Percentiles rank a stretch among this genome's conserved stretches.
These are phyloP conservation scores for Triangularia setosa DNA, from an alignment of 2,329 filamentous ascomycete species.

Conservation along the genomic window DNA sequence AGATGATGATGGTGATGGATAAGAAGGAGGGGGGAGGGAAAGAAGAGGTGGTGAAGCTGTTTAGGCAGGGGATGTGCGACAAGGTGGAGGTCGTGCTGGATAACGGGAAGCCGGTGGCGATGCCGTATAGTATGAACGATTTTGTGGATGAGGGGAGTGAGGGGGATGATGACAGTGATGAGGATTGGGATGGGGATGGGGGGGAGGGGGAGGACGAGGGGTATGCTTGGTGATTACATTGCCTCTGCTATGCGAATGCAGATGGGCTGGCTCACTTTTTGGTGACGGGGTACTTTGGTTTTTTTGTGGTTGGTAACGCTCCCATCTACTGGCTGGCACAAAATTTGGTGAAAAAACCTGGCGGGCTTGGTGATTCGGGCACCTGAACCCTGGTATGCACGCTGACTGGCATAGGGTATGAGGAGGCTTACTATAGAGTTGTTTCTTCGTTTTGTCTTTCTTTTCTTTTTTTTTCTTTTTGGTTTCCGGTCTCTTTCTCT, in stretches of 20 bases:
- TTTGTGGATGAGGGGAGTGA: conserved; percentile 56
- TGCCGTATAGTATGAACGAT: conserved; percentile 66
- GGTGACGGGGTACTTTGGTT: no score
- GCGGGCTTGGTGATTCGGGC: no score
- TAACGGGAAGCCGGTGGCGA: conserved; percentile 68
- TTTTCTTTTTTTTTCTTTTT: no score
- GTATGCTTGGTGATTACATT: conserved; percentile 5
- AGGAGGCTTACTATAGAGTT: no score
- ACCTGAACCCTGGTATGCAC: no score
- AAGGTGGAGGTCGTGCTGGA: conserved; percentile 70
- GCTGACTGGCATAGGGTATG: no score
- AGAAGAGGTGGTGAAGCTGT: background rate
- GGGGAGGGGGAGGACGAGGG: conserved; percentile 27
- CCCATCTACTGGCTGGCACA: no score
- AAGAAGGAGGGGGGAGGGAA: conserved; percentile 1
- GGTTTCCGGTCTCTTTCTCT: no score
- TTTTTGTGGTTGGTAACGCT: no score
- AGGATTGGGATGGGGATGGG: conserved; percentile 40
- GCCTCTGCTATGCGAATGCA: background rate
- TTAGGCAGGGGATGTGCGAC: conserved; percentile 62
- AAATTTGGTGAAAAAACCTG: no score
- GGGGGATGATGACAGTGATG: conserved; percentile 54
- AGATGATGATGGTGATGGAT: background rate
- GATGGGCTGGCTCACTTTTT: no score
- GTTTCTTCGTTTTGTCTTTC: no score